Evolutionary conservation across 108 stramenopile genomes (phyloP), one percentile per base, ranked within the genome.

Genomic region (Bacterosira constricta): DNA sequence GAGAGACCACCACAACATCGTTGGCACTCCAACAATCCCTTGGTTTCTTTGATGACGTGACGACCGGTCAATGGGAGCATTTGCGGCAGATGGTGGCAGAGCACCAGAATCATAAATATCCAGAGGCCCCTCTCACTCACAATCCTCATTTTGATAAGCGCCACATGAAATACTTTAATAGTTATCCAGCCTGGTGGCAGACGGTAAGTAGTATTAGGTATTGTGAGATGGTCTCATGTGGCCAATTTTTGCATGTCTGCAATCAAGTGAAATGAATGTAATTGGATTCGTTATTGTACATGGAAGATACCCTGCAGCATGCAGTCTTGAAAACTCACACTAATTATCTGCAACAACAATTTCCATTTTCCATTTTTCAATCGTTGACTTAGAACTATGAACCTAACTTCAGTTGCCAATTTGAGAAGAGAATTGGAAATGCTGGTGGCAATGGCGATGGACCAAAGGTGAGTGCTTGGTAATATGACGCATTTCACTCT

Each of bases 341-440:
- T 15, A 45, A 3, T 18, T 18, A 18, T 45, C 44, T 3, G 44
- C 8, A 3, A 45, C 3, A 15, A 45, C 44, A 18, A 45, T 45
- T 18, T 18, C 3, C 15, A 45, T 18, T 45, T 8, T 7, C 44
- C 44, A 8, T 18, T 7, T 7, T 45, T 3, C 17, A 8, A 54
- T 20, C 45, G 23, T 35, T 27, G 25, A 61, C 27, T 2, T 44
- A 35, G 25, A 84, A 75, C 66, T 79, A 20, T 36, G 86, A 87
- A 25, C 86, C 86, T 0, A 39, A 63, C 15, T 82, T 87, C 57
- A 57, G 68, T 25, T 87, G 86, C 59, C 73, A 59, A 1, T 69
- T 70, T 54, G 66, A 69, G 46, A 71, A 67, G 29, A 52, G 80
- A 11, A 52, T 87, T 18, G 78, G 86, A 6, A 17, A 17, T 45